These are phyloP conservation scores for Lizonia empirigonia DNA, from an alignment of 2,329 filamentous ascomycete species.

Conservation along the genomic window DNA sequence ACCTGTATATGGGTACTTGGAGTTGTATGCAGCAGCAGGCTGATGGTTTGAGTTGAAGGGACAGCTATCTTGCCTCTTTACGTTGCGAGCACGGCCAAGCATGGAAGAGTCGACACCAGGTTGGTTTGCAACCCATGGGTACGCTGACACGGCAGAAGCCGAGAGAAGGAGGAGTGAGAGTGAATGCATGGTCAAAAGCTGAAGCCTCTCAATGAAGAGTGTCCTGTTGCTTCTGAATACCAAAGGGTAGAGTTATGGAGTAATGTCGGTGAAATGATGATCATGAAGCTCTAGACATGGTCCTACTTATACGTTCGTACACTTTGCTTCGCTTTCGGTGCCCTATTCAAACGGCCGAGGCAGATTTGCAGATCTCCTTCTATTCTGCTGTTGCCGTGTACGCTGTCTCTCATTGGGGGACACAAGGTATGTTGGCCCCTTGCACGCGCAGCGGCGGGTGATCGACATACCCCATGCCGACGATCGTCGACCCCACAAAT, in stretches of 20 bases:
- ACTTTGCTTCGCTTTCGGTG: constrained; percentile 9
- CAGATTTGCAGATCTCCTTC: background rate
- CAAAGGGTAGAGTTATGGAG: background rate
- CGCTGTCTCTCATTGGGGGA: constrained; percentile 12
- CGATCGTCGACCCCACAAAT: constrained; percentile 8
- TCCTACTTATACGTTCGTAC: constrained; percentile 8
- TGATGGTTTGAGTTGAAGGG: constrained; percentile 34
- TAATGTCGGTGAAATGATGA: background rate
- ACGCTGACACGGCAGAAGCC: constrained; percentile 22
- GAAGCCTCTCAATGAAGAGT: constrained; percentile 3
- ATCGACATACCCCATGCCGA: constrained; percentile 9
- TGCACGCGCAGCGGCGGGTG: constrained; percentile 11
- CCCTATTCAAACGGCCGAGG: constrained; percentile 10
- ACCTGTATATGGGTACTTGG: constrained; percentile 49
- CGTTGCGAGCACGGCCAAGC: constrained; percentile 15
- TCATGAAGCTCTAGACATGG: background rate
- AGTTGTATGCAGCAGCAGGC: constrained; percentile 26
- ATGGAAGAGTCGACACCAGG: constrained; percentile 28
- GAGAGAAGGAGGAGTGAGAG: constrained; percentile 26
- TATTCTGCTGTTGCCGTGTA: background rate
- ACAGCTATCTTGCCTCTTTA: constrained; percentile 25
- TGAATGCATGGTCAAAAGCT: constrained; percentile 20
- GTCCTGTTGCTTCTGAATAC: background rate
- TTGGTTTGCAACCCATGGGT: constrained; percentile 27
- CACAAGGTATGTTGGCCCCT: background rate